A percentile compares a stretch with the other conserved stretches of the same genome.
Evolutionary conservation across 805 yeast genomes (phyloP).

Genomic region (Lipomyces kockii): DNA sequence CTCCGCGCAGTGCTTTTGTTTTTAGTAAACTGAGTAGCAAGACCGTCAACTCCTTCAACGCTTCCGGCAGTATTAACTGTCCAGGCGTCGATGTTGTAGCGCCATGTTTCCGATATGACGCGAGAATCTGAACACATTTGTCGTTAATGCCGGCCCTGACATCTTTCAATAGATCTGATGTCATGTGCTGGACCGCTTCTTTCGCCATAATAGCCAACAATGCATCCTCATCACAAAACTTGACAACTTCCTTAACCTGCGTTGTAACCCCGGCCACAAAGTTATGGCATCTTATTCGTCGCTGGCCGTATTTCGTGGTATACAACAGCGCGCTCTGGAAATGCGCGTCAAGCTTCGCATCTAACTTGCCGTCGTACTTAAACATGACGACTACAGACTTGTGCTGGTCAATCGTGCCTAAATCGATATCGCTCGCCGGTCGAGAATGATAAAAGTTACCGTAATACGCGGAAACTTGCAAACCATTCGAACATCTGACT

Average conservation of each 20-base stretch:
- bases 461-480: slow-evolving; percentile 77
- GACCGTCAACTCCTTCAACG: slow-evolving; percentile 71
- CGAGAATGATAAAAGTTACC: slow-evolving; percentile 54
- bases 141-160: slow-evolving; percentile 58
- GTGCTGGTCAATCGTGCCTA: slow-evolving; percentile 68
- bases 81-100: slow-evolving; percentile 52
- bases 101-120: slow-evolving; percentile 59
- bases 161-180: slow-evolving; percentile 46
- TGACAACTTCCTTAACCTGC: slow-evolving; percentile 71
- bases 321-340: slow-evolving; percentile 90
- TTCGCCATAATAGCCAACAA: slow-evolving; percentile 55
- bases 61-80: slow-evolving; percentile 80
- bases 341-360: slow-evolving; percentile 75
- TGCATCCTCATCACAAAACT: slow-evolving; percentile 78
- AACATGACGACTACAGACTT: slow-evolving; percentile 73
- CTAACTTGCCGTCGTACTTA: slow-evolving; percentile 74
- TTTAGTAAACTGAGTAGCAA: slow-evolving; percentile 73
- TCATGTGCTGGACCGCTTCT: slow-evolving; percentile 36
- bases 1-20: slow-evolving; percentile 61
- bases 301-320: slow-evolving; percentile 72
- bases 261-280: slow-evolving; percentile 80
- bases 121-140: slow-evolving; percentile 60
- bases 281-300: slow-evolving; percentile 88
- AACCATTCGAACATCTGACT: slow-evolving; percentile 84
- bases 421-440: slow-evolving; percentile 60